These are phyloP conservation scores for Capsicum chinense DNA, from an alignment of 257 asterid genomes.

Conservation along the genomic window DNA sequence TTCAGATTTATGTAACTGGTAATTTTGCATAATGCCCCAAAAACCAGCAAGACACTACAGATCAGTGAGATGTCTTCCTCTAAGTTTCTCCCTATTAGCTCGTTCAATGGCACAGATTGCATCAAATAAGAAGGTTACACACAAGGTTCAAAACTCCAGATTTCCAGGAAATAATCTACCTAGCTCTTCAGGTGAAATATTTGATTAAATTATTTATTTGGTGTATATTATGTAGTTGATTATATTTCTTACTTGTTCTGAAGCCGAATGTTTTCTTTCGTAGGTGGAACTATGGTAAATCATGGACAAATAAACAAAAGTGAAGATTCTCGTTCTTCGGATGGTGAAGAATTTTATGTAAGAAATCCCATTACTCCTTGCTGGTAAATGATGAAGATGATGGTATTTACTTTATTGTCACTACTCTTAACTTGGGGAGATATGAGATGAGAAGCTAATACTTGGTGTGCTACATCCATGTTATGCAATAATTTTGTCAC, in stretches of 20 bases:
- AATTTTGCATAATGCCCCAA: slow-evolving; percentile 56
- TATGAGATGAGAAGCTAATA: slow-evolving; percentile 60
- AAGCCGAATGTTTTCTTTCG: slow-evolving; percentile 21
- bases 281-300: slow-evolving; percentile 47
- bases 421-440: slow-evolving; percentile 80
- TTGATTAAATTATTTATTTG: slow-evolving; percentile 28
- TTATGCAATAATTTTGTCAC: neutral
- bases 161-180: slow-evolving; percentile 37
- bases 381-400: slow-evolving; percentile 67
- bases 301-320: slow-evolving; percentile 30
- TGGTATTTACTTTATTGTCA: slow-evolving; percentile 66
- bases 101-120: slow-evolving; percentile 59
- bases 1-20: neutral
- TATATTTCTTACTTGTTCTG: slow-evolving; percentile 20
- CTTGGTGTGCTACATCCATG: slow-evolving; percentile 15
- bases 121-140: slow-evolving; percentile 45
- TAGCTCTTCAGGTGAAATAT: slow-evolving; percentile 47
- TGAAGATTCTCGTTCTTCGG: slow-evolving; percentile 57
- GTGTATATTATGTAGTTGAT: neutral
- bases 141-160: slow-evolving; percentile 35
- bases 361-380: neutral
- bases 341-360: slow-evolving; percentile 71
- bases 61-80: slow-evolving; percentile 40
- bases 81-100: slow-evolving; percentile 73
- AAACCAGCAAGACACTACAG: slow-evolving; percentile 44